Evolutionary conservation across 129 eudicot species (phyloP).

Genomic region (Glebionis coronaria): DNA sequence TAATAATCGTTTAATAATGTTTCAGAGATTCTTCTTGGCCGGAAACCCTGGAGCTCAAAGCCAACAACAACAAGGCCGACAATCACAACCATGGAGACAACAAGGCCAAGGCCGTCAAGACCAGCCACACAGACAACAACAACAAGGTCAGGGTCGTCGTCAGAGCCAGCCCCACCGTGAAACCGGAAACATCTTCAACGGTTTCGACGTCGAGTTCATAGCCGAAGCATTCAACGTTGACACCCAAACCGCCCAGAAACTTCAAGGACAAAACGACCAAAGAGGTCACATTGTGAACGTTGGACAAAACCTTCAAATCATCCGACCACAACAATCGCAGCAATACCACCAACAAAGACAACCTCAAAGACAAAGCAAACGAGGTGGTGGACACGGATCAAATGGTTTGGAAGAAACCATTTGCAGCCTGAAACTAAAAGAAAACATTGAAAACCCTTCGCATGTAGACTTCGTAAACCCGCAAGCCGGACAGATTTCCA

Average conservation of each 20-base stretch:
- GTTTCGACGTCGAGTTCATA: slow-evolving; percentile 34
- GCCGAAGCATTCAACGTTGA: slow-evolving; percentile 53
- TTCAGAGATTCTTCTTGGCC: slow-evolving; percentile 37
- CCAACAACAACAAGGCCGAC: slow-evolving; percentile 11
- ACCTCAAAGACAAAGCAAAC: background rate
- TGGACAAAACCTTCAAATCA: slow-evolving; percentile 38
- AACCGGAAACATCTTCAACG: slow-evolving; percentile 49
- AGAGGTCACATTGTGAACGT: slow-evolving; percentile 55
- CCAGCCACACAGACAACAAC: slow-evolving; percentile 14
- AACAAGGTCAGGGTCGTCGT: background rate
- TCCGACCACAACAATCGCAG: slow-evolving; percentile 44
- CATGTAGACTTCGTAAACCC: too few species aligned
- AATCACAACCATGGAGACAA: too few species aligned
- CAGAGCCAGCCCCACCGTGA: slow-evolving; percentile 11
- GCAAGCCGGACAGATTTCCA: too few species aligned
- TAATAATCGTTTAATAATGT: background rate
- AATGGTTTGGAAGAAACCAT: slow-evolving; percentile 66
- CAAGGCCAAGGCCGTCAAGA: background rate
- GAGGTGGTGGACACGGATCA: background rate
- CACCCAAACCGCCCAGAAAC: slow-evolving; percentile 47
- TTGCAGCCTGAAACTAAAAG: too few species aligned
- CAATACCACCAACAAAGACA: slow-evolving; percentile 6
- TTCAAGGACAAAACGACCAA: slow-evolving; percentile 50
- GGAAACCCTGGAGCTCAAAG: slow-evolving; percentile 37
- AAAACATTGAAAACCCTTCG: too few species aligned